Evolutionary conservation across 345 rosid species (phyloP).

Genomic region (Euphorbia tirucalli): DNA sequence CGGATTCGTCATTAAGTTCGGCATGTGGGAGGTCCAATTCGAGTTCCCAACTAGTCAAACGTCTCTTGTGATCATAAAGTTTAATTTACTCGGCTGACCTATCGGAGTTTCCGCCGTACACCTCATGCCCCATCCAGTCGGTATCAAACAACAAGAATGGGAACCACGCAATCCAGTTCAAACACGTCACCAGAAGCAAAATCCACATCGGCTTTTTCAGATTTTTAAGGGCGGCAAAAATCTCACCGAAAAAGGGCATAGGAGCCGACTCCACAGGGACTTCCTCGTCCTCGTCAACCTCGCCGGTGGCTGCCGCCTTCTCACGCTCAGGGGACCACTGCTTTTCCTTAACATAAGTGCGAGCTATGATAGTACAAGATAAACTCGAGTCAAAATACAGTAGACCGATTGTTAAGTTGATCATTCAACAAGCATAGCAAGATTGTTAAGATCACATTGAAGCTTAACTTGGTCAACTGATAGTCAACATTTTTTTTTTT

Average conservation of each 20-base stretch:
- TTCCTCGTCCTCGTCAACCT: slow-evolving; percentile 1
- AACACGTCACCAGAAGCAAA: slow-evolving; percentile 62
- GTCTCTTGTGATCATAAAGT: slow-evolving; percentile 53
- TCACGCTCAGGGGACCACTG: slow-evolving; percentile 32
- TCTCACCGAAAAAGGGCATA: slow-evolving; percentile 37
- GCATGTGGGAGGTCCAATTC: no score
- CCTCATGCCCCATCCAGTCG: slow-evolving; percentile 92
- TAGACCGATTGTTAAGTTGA: no score
- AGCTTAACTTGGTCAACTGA: no score
- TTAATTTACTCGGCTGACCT: slow-evolving; percentile 4
- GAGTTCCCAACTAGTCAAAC: no score
- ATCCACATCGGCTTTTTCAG: slow-evolving; percentile 71
- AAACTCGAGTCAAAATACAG: no score
- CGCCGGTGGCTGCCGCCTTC: neutral
- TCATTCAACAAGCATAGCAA: no score
- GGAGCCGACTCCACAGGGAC: neutral
- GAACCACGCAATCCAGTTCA: slow-evolving; percentile 92
- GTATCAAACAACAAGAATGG: slow-evolving; percentile 83
- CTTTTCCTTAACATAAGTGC: slow-evolving; percentile 43
- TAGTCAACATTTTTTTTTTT: no score
- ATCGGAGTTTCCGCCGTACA: slow-evolving; percentile 67
- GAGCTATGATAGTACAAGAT: slow-evolving; percentile 45
- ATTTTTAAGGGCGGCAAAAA: slow-evolving; percentile 43
- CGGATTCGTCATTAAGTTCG: no score
- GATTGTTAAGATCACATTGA: no score